These are phyloP conservation scores for Ailanthus altissimus DNA, from an alignment of 345 rosid genomes.

Conservation along the genomic window DNA sequence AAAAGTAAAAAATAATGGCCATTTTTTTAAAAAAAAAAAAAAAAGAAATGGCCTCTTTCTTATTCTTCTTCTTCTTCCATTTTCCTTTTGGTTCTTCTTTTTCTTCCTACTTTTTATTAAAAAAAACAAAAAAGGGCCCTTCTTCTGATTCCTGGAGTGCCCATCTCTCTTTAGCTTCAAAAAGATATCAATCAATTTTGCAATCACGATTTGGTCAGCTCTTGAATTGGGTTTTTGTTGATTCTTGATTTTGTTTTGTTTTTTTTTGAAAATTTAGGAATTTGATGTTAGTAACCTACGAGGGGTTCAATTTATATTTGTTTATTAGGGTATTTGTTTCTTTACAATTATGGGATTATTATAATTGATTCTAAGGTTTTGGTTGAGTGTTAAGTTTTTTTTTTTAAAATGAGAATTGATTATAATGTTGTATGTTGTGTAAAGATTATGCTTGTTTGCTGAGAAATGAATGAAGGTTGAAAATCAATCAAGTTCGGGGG, in stretches of 20 bases:
- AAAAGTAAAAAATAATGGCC: too few relatives aligned
- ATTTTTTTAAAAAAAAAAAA: too few relatives aligned
- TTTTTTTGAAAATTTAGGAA: background rate
- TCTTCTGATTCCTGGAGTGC: conserved; percentile 87
- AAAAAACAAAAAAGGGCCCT: too few relatives aligned
- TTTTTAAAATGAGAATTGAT: conserved; percentile 1
- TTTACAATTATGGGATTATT: background rate
- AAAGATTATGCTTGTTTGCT: conserved; percentile 7
- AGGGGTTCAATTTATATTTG: background rate
- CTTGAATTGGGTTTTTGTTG: background rate
- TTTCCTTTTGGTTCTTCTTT: too few relatives aligned
- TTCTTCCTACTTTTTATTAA: too few relatives aligned
- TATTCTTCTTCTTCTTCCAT: too few relatives aligned
- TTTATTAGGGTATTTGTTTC: background rate
- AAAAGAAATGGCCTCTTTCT: too few relatives aligned
- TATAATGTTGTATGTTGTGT: background rate
- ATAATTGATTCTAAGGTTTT: background rate
- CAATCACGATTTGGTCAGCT: conserved; percentile 89
- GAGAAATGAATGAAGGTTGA: conserved; percentile 8
- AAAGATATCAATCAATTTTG: conserved; percentile 77
- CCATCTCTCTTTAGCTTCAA: conserved; percentile 81
- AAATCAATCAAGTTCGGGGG: too few relatives aligned
- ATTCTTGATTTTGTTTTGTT: background rate
- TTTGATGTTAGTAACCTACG: background rate
- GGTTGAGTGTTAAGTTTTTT: background rate